Conservation (phyloP, 2,329 filamentous ascomycete genomes). For the Fusarium sp. region DNA sequence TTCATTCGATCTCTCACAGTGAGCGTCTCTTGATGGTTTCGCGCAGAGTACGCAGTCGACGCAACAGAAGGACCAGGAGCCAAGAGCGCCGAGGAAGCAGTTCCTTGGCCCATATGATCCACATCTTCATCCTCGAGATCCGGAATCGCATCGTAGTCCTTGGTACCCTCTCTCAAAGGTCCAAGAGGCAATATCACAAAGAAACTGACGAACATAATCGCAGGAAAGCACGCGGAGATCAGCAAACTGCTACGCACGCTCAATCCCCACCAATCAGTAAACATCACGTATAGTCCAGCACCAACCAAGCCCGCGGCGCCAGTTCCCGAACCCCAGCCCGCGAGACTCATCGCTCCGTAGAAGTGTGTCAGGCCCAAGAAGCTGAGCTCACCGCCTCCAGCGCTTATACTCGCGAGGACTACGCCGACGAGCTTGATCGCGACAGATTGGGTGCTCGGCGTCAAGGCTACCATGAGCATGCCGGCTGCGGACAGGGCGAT, state of each 20-base stretch:
- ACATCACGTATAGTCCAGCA: constrained; percentile 85
- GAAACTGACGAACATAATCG: constrained; percentile 87
- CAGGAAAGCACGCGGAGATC: constrained; percentile 81
- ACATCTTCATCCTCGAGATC: constrained; percentile 55
- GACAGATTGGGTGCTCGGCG: constrained; percentile 74
- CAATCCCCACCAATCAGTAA: constrained; percentile 84
- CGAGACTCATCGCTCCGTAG: constrained; percentile 88
- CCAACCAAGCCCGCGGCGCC: constrained; percentile 89
- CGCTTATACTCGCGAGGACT: constrained; percentile 84
- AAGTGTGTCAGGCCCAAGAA: constrained; percentile 93
- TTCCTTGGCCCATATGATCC: constrained; percentile 51
- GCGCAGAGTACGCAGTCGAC: constrained; percentile 55
- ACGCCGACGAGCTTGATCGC: constrained; percentile 84
- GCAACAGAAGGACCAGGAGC: constrained; percentile 56
- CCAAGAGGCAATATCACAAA: constrained; percentile 81
- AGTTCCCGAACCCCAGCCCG: constrained; percentile 92
- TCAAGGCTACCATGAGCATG: constrained; percentile 89
- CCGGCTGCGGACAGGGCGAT: constrained; percentile 80
- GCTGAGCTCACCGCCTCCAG: constrained; percentile 88
- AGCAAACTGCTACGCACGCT: constrained; percentile 80
- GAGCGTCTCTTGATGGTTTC: constrained; percentile 42
- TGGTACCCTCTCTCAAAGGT: constrained; percentile 66
- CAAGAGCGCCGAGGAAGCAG: constrained; percentile 63
- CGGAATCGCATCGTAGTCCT: constrained; percentile 66
- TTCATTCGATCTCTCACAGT: constrained; percentile 65